Percentiles rank a stretch among this genome's conserved stretches.
These are phyloP conservation scores for Backusella sp. DNA, from an alignment of 192 early-diverging fungal genomes.

Conservation along the genomic window DNA sequence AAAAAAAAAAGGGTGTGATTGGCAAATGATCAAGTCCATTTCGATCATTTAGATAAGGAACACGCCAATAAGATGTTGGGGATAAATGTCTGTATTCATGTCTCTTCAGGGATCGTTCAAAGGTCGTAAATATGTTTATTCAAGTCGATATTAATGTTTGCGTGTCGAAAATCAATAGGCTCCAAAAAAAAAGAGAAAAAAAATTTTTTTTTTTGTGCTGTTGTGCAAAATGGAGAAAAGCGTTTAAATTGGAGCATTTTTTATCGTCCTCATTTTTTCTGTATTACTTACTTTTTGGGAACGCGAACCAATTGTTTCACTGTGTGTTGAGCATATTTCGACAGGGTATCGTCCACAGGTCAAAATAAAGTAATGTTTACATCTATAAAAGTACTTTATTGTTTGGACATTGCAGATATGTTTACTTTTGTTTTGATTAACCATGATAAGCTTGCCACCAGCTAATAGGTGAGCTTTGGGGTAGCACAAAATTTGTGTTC, in stretches of 20 bases:
- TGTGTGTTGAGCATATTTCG: neutral
- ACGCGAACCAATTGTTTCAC: neutral
- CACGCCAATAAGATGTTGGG: no score
- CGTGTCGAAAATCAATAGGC: neutral
- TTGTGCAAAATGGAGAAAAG: neutral
- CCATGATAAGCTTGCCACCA: neutral
- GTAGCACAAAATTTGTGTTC: neutral
- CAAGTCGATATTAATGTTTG: neutral
- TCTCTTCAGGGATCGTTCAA: no score
- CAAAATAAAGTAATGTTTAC: neutral
- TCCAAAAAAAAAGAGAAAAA: neutral
- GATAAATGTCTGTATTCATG: no score
- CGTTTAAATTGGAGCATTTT: neutral
- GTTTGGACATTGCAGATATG: neutral
- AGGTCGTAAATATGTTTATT: no score
- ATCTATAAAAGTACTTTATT: neutral
- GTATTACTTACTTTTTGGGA: conserved; percentile 53
- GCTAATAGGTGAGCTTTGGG: neutral
- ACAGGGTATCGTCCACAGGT: neutral
- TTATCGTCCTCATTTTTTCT: neutral
- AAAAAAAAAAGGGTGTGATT: no score
- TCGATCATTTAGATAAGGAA: no score
- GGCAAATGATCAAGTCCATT: no score
- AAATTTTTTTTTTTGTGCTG: neutral
- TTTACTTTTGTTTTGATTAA: neutral